Base-by-base conservation (phyloP, 768 basidiomycete species). In the Russula emetica region DNA sequence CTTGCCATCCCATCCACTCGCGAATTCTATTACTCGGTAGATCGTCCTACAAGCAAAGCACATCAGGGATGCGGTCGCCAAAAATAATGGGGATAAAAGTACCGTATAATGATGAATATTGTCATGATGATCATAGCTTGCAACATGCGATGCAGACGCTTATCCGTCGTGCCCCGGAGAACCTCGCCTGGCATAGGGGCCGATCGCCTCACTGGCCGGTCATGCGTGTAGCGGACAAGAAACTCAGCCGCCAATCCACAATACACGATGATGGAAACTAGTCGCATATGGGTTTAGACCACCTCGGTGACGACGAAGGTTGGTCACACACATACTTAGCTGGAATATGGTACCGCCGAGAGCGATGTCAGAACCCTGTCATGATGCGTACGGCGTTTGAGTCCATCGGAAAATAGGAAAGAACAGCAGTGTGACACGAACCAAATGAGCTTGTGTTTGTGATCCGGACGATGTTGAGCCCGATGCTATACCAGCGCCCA, bases 261-360 rank as follows among this genome's bases (percentile, higher is more conserved):
- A 38, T 68, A 68, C 36, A 20, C 38, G 26, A 30, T 5, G 55
- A 66, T 67, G 32, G 67, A 47, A 34, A 66, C 67, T 68, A 13
- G 26, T 14, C 2, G 11, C 13, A 42, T 1, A 42, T 66, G 5
- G 36, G 51, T 45, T 11, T 32, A 28, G 9, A 36, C 36, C 44
- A 54, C 11, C n/a, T 44, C 10, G 9, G 30, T 18, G 6, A 40
- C 16, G 16, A 40, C 5, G 32, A 30, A 7, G 20, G 38, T 11
- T 18, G 16, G 60, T 22, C 2, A 1, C 20, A 36, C 65, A 26
- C 36, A 13, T 47, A 63, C 67, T 20, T 30, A 68, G 55, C 28
- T 66, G 67, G 61, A 68, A 66, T 11, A 66, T 18, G 13, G 59
- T 66, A 8, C 67, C 67, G 2, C 61, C 61, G 6, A 68, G 61